Evolutionary conservation across 306 rosid genomes (phyloP), one percentile per base, ranked within the genome.

Genomic region (Prunus dulcis): DNA sequence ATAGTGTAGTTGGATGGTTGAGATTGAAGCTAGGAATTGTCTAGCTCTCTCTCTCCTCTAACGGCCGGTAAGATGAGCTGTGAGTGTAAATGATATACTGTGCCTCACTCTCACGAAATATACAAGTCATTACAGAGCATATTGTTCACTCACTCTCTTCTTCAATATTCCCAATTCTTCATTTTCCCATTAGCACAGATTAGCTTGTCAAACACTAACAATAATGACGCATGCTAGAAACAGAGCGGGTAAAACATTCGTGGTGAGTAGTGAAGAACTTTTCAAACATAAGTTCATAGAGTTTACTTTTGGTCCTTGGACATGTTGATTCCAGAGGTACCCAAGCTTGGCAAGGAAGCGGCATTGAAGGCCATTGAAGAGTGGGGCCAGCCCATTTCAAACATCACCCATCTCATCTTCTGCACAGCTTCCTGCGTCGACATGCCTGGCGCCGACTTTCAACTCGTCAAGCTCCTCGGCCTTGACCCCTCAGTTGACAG

Each of bases 291-390:
- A 17, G 12, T 45, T 45, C 52, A 46, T 19, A 19, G 27, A 28
- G 55, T 46, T 12, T 60, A 60, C 34, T 5, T 58, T 20, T 13
- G 27, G 20, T n/a, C 25, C 23, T 23, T 23, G 63, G 84, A 82
- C 71, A 71, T 84, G 9, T 38, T 84, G 61, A 78, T 74, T 6
- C 22, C 1, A 12, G 83, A 82, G 68, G 76, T 82, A 0, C 86
- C 88, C 4, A 87, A 82, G 65, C 83, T 87, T 1, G 86, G 90
- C 0, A 76, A 79, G 70, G 69, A 84, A 20, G 90, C 88, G 5
- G 81, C 90, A 17, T 56, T 77, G 1, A 84, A 73, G 28, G 90
- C 84, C 58, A 38, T 84, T 2, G 52, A 79, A 23, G 90, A 84
- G 78, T 84, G 85, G 88, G 86, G 85, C 0, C 61, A 80, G 4